Conservation (phyloP, 148 eudicot genomes). For the Rhododendron molle region DNA sequence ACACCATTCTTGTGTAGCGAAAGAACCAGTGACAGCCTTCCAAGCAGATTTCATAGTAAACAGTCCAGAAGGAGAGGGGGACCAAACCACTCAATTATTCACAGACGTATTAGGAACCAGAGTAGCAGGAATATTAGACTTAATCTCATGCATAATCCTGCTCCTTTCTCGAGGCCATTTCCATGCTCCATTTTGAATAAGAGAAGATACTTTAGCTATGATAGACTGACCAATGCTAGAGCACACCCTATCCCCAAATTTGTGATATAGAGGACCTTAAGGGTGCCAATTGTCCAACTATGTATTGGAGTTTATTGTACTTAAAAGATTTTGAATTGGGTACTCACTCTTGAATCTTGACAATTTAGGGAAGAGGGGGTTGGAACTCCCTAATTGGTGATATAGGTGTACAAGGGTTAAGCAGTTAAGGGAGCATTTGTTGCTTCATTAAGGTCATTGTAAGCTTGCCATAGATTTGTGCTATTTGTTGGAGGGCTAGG, state of each 20-base stretch:
- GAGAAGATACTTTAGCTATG: no score
- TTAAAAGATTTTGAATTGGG: not conserved
- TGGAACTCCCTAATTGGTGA: not conserved
- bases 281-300: not conserved
- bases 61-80: no score
- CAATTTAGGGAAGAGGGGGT: not conserved
- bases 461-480: not conserved
- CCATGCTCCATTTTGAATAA: no score
- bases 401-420: not conserved
- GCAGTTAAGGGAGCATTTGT: not conserved
- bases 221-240: not conserved
- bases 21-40: not conserved
- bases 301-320: not conserved
- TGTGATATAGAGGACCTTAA: not conserved
- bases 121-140: not conserved
- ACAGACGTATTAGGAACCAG: not conserved
- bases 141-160: not conserved
- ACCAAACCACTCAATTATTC: no score
- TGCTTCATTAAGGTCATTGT: not conserved
- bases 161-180: not conserved
- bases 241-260: not conserved
- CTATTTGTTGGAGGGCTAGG: not conserved
- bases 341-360: not conserved
- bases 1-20: not conserved
- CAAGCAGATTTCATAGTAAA: not conserved